These are phyloP conservation scores for Bremia lactucae DNA, from an alignment of 352 stramenopile species.

Conservation along the genomic window DNA sequence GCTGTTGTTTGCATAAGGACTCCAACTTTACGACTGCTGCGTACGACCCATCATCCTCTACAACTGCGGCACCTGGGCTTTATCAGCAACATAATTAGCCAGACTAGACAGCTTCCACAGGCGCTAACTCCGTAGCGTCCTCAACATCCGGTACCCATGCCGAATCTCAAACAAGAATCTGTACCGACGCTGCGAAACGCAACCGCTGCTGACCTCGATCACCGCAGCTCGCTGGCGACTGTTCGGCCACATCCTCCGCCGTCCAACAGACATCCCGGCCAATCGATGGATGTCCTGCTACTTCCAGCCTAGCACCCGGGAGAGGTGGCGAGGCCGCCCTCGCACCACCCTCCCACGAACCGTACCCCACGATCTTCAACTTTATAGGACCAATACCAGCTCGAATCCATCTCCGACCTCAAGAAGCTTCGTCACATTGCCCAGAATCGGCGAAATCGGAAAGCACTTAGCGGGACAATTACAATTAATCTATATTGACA, in stretches of 20 bases:
- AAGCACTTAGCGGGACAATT: too few species aligned
- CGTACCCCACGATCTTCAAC: too few species aligned
- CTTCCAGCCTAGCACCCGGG: too few species aligned
- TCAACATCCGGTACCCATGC: neutral
- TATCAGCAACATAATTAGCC: neutral
- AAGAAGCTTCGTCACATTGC: too few species aligned
- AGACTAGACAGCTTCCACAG: neutral
- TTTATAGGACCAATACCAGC: too few species aligned
- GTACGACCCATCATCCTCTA: neutral
- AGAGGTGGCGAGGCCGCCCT: neutral
- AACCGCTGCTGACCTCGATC: neutral
- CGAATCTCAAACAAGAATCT: neutral
- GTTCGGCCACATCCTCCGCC: conserved; percentile 2
- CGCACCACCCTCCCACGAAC: too few species aligned
- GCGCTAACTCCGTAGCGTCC: neutral
- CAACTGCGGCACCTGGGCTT: neutral
- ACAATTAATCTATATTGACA: too few species aligned
- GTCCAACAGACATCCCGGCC: conserved; percentile 1
- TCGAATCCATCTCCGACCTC: too few species aligned
- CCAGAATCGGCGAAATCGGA: too few species aligned
- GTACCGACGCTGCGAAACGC: conserved; percentile 2
- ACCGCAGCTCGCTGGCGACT: neutral
- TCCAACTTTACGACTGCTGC: neutral
- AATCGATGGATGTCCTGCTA: too few species aligned
- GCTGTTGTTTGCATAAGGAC: too few species aligned